These are phyloP conservation scores for Lecanicillium sp. DNA, from an alignment of 2,329 filamentous ascomycete species.

Conservation along the genomic window DNA sequence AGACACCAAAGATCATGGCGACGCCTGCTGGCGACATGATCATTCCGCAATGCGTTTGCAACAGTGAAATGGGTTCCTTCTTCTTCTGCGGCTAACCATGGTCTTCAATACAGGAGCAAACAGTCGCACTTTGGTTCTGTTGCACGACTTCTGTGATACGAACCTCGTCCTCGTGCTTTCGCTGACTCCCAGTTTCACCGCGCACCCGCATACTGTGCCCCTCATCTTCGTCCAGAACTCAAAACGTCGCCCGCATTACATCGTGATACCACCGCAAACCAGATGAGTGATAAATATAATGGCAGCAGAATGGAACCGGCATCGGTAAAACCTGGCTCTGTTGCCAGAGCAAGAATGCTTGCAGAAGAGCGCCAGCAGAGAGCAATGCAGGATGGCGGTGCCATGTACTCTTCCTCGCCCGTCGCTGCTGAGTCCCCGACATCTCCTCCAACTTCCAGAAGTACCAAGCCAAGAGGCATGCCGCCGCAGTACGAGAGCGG, in stretches of 20 bases:
- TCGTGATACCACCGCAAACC: neutral
- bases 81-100: neutral
- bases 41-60: neutral
- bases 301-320: constrained; percentile 7
- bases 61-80: neutral
- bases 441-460: constrained; percentile 12
- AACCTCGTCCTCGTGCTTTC: neutral
- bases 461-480: constrained; percentile 11
- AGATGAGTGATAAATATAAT: constrained; percentile 12
- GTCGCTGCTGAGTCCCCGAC: constrained; percentile 4
- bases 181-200: neutral
- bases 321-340: constrained; percentile 8
- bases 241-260: neutral
- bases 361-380: constrained; percentile 1
- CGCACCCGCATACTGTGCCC: neutral
- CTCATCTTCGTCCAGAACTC: neutral
- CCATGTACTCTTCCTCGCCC: neutral
- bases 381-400: constrained; percentile 17
- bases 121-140: neutral
- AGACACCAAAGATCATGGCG: neutral
- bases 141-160: neutral
- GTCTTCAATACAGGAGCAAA: too few relatives aligned
- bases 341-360: constrained; percentile 8
- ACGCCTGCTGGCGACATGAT: neutral
- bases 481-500: constrained; percentile 6